Evolutionary conservation across 2,329 filamentous ascomycete species (phyloP), one percentile per base, ranked within the genome.

Genomic region (Myriosclerotinia scirpicola): DNA sequence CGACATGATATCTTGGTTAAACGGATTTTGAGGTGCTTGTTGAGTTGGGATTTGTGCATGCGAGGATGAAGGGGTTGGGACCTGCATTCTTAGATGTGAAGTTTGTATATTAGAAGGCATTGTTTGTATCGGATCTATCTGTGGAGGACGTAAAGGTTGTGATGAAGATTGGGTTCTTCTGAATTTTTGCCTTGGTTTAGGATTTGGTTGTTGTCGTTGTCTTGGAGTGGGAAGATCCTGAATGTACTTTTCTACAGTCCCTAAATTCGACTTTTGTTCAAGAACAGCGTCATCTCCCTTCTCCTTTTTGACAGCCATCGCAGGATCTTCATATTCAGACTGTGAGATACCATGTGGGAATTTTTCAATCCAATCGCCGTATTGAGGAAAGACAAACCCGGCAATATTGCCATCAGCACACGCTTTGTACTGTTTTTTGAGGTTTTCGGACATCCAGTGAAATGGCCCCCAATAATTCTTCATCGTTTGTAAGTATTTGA

Each of bases 381-480:
- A 98, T 74, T 98, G 94, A 77, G 97, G 93, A 73, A 97, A 90
- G 11, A 85, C 84, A 64, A 83, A 80, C 68, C 79, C 76, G 70
- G 82, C 68, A 34, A 69, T 83, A 40, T 89, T 87, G n/a, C 90
- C 89, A 76, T 97, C 93, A 20, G 93, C 89, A 72, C 93, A 94
- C 58, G 88, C 86, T 62, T 90, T 87, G 76, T 97, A 99, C 69
- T 96, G 87, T 65, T 94, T 90, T 68, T 95, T 93, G 46, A 97
- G 84, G 74, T 94, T 95, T 76, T 98, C 93, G 0, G 92, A 90
- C 85, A 98, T 93, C 80, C 93, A 97, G 76, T 97, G 92, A 76
- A 98, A 97, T 90, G 97, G 96, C 68, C 94, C 95, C 95, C 95
- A 99, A 74, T 95, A 93, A 68, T 91, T 91, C 81, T 97, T 97